Evolutionary conservation across 2,329 filamentous ascomycete species (phyloP), one percentile per base, ranked within the genome.

Genomic region (Calonectria crousiana): DNA sequence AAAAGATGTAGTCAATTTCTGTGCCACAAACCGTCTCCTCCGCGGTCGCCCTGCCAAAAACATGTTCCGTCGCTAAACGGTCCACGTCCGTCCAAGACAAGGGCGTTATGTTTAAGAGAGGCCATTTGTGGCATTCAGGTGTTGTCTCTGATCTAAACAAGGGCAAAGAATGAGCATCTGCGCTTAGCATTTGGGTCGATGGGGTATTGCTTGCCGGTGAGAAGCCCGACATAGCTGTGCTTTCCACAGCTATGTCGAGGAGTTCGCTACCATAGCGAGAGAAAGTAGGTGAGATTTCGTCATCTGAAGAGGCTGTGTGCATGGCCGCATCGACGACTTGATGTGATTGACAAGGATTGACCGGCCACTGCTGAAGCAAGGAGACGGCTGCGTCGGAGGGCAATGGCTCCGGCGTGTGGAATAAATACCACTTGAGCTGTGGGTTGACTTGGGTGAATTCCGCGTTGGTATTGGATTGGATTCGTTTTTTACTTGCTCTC

Each of bases 101-200:
- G 3, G n/a, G 11, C 32, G 6, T n/a, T 1, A 10, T 11, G 9
- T n/a, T 14, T 11, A 23, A 23, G 3, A 23, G 53, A 10, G 30
- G 28, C 28, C 18, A 23, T 58, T 58, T 32, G 18, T 36, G 32
- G 4, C 28, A 58, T 58, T 38, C n/a, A 23, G 32, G 13, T n/a
- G 23, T 16, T 34, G 53, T 26, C 53, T 58, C 53, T 58, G 53
- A 58, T 58, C 53, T 58, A 58, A 36, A 58, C 30, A 32, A n/a
- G 32, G 53, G 53, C 53, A 32, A 58, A 58, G 53, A 58, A 58
- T 58, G 53, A 58, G 53, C 32, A 58, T 58, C 53, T 58, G 53
- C 26, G 34, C 53, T 58, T 13, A 26, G 32, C 16, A 23, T 26
- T 36, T 23, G 53, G 32, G 32, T 58, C 6, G 52, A 36, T 2